Percentiles rank a stretch among this genome's conserved stretches.
These are phyloP conservation scores for Arbutus unedo DNA, from an alignment of 148 eudicot genomes.

Conservation along the genomic window DNA sequence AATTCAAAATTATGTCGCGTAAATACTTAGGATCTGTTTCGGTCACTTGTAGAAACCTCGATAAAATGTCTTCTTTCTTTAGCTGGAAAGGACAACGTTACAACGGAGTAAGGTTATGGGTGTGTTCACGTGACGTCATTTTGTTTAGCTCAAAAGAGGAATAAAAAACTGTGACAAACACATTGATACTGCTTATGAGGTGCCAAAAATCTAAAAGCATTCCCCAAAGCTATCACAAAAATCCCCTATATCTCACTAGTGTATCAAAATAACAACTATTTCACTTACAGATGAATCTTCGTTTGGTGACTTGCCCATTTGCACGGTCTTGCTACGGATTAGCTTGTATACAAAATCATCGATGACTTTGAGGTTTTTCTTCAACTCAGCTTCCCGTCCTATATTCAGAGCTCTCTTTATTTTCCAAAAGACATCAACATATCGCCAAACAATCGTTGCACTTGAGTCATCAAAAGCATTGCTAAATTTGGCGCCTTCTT, in stretches of 20 bases:
- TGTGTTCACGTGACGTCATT: not conserved
- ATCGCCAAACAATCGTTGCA: slow-evolving; percentile 43
- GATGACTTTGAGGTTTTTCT: slow-evolving; percentile 29
- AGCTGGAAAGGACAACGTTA: slow-evolving; percentile 22
- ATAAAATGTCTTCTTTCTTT: slow-evolving; percentile 62
- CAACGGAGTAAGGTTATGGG: not conserved
- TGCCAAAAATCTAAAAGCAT: not conserved
- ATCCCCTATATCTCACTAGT: not conserved
- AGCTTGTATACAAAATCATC: slow-evolving; percentile 53
- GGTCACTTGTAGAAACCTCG: slow-evolving; percentile 49
- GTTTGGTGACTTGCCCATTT: slow-evolving; percentile 23
- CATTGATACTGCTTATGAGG: not conserved
- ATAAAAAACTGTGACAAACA: not conserved
- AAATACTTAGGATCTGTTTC: slow-evolving; percentile 56
- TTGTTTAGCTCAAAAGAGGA: not conserved
- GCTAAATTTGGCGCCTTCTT: slow-evolving; percentile 50
- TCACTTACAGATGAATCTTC: slow-evolving; percentile 34
- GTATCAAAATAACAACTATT: not conserved
- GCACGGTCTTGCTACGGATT: slow-evolving; percentile 41
- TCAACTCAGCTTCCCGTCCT: slow-evolving; percentile 52
- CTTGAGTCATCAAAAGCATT: slow-evolving; percentile 72
- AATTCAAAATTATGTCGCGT: slow-evolving; percentile 68
- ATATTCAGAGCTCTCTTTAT: slow-evolving; percentile 58
- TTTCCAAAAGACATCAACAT: slow-evolving; percentile 57
- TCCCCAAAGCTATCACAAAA: not conserved